Evolutionary conservation across 306 rosid genomes (phyloP).

Genomic region (Rubus parviflorus): DNA sequence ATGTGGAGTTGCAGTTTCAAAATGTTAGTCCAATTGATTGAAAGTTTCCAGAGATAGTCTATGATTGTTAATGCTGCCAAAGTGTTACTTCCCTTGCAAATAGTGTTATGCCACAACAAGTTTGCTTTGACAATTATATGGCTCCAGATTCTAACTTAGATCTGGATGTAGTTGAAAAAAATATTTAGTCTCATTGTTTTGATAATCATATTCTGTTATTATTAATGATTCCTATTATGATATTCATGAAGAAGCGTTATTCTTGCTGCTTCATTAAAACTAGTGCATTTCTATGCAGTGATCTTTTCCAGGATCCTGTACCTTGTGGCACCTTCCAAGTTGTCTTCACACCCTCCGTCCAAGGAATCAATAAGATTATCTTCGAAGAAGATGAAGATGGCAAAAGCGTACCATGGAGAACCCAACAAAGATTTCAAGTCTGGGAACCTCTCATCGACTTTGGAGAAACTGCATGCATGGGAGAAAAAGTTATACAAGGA

Average conservation of each 20-base stretch:
- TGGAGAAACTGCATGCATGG: conserved; percentile 91
- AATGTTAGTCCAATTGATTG: not conserved
- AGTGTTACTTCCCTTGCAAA: not conserved
- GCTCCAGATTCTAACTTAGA: not conserved
- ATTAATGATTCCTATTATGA: not conserved
- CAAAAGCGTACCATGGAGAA: conserved; percentile 60
- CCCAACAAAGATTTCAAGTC: conserved; percentile 57
- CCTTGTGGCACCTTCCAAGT: conserved; percentile 56
- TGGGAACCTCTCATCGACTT: conserved; percentile 73
- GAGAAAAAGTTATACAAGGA: conserved; percentile 91
- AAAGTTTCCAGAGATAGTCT: too few species aligned
- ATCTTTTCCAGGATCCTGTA: conserved; percentile 61
- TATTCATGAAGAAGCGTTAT: not conserved
- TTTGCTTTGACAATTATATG: not conserved
- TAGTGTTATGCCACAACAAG: not conserved
- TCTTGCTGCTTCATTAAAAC: not conserved
- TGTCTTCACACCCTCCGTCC: conserved; percentile 48
- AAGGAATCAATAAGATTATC: conserved; percentile 40
- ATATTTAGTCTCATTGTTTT: not conserved
- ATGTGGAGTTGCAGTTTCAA: not conserved
- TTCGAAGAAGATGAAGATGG: conserved; percentile 62
- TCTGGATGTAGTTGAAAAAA: not conserved
- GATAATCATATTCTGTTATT: not conserved
- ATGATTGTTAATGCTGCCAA: too few species aligned
- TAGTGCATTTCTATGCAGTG: conserved; percentile 53